Conservation (phyloP, 2,329 filamentous ascomycete genomes). For the Onygenales sp. region DNA sequence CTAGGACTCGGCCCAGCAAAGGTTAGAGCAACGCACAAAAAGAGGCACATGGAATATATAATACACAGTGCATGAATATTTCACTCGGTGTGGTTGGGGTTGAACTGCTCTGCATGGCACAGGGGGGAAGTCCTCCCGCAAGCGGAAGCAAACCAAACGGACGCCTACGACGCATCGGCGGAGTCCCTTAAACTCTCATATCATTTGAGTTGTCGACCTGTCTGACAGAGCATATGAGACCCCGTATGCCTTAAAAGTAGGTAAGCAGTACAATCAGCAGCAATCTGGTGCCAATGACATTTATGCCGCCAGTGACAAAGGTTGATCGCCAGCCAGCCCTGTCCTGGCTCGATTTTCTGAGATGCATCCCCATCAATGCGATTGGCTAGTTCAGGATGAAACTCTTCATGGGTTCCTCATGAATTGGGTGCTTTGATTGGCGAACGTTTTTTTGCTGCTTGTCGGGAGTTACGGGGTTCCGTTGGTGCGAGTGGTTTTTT, state of each 20-base stretch:
- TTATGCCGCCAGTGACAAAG: background rate
- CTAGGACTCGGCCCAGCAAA: too few relatives aligned
- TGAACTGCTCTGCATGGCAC: too few relatives aligned
- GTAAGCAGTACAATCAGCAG: background rate
- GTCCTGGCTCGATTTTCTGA: background rate
- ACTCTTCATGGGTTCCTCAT: background rate
- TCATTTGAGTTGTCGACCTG: too few relatives aligned
- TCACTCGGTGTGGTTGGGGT: too few relatives aligned
- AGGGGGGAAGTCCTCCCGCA: too few relatives aligned
- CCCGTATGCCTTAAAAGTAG: background rate
- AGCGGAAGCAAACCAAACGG: too few relatives aligned
- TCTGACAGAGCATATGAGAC: too few relatives aligned
- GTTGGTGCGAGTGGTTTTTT: background rate
- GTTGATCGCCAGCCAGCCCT: background rate
- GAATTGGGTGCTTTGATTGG: background rate
- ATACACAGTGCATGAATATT: too few relatives aligned
- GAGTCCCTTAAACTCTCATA: too few relatives aligned
- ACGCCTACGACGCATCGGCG: too few relatives aligned
- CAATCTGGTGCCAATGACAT: background rate
- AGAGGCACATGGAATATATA: too few relatives aligned
- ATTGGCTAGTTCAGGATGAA: background rate
- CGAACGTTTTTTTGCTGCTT: background rate
- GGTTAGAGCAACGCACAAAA: too few relatives aligned
- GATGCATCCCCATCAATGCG: background rate
- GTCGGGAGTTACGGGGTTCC: background rate